Conservation (phyloP, 768 basidiomycete species). For the Tremella fuciformis region DNA sequence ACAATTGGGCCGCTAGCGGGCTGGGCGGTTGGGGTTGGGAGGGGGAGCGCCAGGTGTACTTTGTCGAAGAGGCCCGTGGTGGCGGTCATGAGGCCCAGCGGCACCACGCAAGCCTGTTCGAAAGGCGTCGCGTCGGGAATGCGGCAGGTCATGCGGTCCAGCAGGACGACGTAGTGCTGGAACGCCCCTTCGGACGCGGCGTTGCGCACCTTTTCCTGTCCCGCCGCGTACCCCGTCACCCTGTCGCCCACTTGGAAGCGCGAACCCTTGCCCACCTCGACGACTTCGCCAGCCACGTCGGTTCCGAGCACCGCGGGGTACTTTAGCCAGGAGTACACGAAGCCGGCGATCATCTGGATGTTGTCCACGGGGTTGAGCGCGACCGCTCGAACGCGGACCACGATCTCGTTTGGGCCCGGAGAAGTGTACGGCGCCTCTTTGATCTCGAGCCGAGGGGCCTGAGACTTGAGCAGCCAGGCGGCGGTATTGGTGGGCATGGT, state of each 20-base stretch:
- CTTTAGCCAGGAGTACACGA: background rate
- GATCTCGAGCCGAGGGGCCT: too few relatives aligned
- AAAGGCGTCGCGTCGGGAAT: background rate
- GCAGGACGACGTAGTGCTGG: background rate
- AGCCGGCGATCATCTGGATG: background rate
- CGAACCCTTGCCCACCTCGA: background rate
- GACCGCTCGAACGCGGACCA: background rate
- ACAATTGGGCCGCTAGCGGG: background rate
- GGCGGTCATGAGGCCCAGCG: background rate
- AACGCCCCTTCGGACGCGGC: background rate
- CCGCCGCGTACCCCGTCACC: background rate
- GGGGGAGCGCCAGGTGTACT: background rate
- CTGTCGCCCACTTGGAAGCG: background rate
- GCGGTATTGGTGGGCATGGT: too few relatives aligned
- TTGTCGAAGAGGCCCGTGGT: background rate
- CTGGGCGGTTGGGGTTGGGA: background rate
- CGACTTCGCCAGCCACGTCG: background rate
- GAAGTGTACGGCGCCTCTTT: too few relatives aligned
- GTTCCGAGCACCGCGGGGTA: background rate
- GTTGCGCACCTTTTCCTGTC: background rate
- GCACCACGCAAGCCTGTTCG: background rate
- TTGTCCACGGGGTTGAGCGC: background rate
- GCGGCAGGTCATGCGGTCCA: background rate
- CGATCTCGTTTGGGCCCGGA: background rate
- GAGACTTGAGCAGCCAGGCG: too few relatives aligned